phyloP scores from a whole-genome alignment of 2,329 filamentous ascomycete species.

The Talaromyces sp. region DNA sequence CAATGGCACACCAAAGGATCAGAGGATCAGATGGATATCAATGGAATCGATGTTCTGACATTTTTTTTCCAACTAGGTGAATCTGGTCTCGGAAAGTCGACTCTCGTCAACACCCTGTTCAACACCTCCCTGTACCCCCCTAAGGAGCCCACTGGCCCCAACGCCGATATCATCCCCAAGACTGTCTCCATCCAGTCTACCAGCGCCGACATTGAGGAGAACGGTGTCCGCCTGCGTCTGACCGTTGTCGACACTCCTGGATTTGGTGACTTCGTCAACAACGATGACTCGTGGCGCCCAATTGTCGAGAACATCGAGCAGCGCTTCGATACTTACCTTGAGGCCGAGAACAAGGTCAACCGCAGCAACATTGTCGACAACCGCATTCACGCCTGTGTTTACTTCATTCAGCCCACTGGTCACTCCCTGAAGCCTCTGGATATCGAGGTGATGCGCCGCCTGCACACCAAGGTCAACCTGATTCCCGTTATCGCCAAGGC shows the following conservation, averaged over 20 bases:
- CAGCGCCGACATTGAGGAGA: conserved; percentile 96
- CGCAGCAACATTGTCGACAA: conserved; percentile 99
- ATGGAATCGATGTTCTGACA: background rate
- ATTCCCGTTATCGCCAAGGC: conserved; percentile 99
- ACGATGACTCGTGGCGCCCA: conserved; percentile 98
- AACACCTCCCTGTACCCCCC: conserved; percentile 99
- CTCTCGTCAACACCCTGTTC: conserved; percentile 98
- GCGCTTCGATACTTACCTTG: conserved; percentile 96
- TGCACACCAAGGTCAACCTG: conserved; percentile 99
- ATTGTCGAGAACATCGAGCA: conserved; percentile 99
- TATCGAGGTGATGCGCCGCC: conserved; percentile 98
- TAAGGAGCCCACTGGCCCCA: conserved; percentile 96
- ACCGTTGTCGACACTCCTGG: conserved; percentile 98
- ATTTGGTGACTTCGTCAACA: conserved; percentile 99
- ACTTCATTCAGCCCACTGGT: conserved; percentile 98
- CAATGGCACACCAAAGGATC: background rate
- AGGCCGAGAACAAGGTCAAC: conserved; percentile 99
- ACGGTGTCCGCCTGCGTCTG: conserved; percentile 90
- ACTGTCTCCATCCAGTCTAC: conserved; percentile 93
- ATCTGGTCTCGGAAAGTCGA: conserved; percentile 98
- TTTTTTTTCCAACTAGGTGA: conserved; percentile 72
- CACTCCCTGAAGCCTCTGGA: conserved; percentile 98
- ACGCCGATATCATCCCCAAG: conserved; percentile 97
- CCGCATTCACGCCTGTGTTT: conserved; percentile 97
- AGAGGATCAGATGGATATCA: background rate